Conservation (phyloP, 441 rosid species). For the Gossypium trilobum region DNA sequence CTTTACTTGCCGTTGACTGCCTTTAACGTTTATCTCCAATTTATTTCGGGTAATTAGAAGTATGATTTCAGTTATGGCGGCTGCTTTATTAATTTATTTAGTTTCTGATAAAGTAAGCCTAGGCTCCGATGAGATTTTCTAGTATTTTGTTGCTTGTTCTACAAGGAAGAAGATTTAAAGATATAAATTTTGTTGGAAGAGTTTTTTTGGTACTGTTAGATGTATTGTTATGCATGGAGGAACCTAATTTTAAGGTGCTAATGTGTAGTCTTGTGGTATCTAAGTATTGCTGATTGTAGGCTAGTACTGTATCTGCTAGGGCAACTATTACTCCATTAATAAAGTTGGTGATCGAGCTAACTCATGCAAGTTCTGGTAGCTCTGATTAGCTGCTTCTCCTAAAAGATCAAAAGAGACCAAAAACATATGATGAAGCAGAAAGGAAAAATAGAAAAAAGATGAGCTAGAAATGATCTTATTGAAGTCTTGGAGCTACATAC, state of each 20-base stretch:
- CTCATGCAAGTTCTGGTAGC: not conserved
- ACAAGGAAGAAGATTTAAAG: not conserved
- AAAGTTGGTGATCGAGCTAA: not conserved
- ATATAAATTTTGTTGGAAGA: constrained; percentile 12
- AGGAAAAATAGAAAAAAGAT: constrained; percentile 1
- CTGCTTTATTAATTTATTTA: not conserved
- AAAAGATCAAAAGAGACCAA: not conserved
- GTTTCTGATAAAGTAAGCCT: not conserved
- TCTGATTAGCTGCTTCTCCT: not conserved
- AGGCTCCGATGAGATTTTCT: not conserved
- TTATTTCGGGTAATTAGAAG: constrained; percentile 16
- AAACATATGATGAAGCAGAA: not conserved
- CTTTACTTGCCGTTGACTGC: constrained; percentile 21
- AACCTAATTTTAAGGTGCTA: constrained; percentile 7
- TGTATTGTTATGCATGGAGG: not conserved
- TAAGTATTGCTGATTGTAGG: not conserved
- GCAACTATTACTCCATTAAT: not conserved
- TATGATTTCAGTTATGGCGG: not conserved
- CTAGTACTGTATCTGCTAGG: not conserved
- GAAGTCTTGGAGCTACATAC: not conserved
- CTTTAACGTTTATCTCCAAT: constrained; percentile 18
- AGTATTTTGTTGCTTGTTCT: constrained; percentile 9
- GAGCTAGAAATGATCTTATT: not conserved
- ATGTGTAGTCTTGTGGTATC: not conserved
- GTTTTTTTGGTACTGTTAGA: not conserved